phyloP scores from a whole-genome alignment of 163 green algal species.

The Chloromonas sp. region DNA sequence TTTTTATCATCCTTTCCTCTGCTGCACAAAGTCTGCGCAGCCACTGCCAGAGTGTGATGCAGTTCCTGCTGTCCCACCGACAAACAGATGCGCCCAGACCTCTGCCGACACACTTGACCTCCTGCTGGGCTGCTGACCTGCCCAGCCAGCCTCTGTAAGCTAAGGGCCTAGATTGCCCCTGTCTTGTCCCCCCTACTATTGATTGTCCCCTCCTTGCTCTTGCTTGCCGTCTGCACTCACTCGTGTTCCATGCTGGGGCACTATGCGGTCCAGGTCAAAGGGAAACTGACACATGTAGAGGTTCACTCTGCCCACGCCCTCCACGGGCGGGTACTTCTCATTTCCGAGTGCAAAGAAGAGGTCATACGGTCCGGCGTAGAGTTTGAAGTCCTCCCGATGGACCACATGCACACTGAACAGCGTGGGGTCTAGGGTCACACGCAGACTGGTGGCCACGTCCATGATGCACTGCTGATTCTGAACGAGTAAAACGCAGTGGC shows the following conservation, averaged over 20 bases:
- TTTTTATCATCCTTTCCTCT: too few relatives aligned
- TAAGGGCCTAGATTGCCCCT: too few relatives aligned
- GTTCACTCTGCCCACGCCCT: conserved; percentile 26
- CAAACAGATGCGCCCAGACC: too few relatives aligned
- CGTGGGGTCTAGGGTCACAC: neutral
- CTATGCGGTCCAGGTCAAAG: conserved; percentile 27
- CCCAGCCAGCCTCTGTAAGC: too few relatives aligned
- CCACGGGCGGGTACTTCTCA: conserved; percentile 26
- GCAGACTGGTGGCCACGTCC: neutral
- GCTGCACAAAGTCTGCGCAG: too few relatives aligned
- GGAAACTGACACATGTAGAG: conserved; percentile 48
- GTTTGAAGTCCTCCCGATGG: neutral
- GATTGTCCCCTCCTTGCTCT: too few relatives aligned
- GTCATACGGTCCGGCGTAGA: neutral
- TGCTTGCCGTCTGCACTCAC: neutral
- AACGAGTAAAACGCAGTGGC: too few relatives aligned
- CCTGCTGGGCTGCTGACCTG: too few relatives aligned
- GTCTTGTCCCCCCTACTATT: too few relatives aligned
- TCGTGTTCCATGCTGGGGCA: neutral
- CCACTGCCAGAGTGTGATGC: too few relatives aligned
- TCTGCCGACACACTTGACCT: too few relatives aligned
- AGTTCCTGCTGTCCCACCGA: too few relatives aligned
- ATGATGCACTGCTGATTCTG: neutral
- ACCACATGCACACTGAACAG: neutral
- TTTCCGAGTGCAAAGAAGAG: conserved; percentile 37